These are phyloP conservation scores for Hydnomerulius pinastri DNA, from an alignment of 768 basidiomycete species.

Conservation along the genomic window DNA sequence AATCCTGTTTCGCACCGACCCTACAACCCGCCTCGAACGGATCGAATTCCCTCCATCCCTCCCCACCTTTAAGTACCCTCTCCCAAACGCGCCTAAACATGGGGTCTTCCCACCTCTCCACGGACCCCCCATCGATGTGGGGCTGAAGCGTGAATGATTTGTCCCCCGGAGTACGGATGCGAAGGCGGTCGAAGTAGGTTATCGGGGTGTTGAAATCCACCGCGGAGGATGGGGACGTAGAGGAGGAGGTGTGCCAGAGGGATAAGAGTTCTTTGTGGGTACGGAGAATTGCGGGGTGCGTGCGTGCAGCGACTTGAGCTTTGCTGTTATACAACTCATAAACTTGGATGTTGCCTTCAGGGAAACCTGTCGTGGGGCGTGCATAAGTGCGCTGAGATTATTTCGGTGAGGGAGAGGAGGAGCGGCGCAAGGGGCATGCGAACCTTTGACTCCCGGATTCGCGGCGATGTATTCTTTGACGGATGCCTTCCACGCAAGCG, in stretches of 20 bases:
- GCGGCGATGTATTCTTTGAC: conserved; percentile 55
- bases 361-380: conserved; percentile 51
- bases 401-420: background rate
- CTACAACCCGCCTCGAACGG: conserved; percentile 50
- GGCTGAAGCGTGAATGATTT: conserved; percentile 66
- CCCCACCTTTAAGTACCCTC: conserved; percentile 45
- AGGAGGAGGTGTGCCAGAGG: conserved; percentile 53
- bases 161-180: conserved; percentile 75
- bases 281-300: conserved; percentile 57
- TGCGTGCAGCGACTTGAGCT: conserved; percentile 65
- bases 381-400: background rate
- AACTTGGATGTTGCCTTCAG: conserved; percentile 65
- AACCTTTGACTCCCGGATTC: conserved; percentile 59
- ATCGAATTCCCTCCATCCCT: conserved; percentile 49
- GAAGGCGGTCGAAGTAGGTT: conserved; percentile 76
- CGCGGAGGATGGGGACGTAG: conserved; percentile 38
- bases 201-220: conserved; percentile 58
- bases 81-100: conserved; percentile 41
- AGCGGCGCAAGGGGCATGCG: background rate
- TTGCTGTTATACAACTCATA: conserved; percentile 74
- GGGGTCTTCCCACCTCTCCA: conserved; percentile 59
- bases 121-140: conserved; percentile 54
- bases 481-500: conserved; percentile 55
- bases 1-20: conserved; percentile 54
- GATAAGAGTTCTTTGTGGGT: conserved; percentile 60